Evolutionary conservation across 73 alveolate genomes (phyloP), one percentile per base, ranked within the genome.

Genomic region (Paramecium bursaria): DNA sequence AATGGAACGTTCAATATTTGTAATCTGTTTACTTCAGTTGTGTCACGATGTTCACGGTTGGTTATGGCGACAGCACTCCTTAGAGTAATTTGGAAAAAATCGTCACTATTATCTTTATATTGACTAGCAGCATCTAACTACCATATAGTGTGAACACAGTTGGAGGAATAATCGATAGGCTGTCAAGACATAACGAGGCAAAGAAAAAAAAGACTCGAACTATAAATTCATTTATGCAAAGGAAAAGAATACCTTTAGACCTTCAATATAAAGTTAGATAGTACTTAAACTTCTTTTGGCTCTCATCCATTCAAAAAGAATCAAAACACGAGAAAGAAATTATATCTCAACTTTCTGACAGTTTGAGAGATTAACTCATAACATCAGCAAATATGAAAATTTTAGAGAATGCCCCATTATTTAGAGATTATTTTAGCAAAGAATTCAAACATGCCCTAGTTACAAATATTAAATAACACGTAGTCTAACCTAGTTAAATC

Each of bases 121-220:
- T 90, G 29, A 49, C 74, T 9, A 95, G 97, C 0, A 88, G 98
- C 75, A 91, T 92, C 10, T 50, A 88, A 23, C 92, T 94, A 44
- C 97, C 97, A 29, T 94, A 92, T 47, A 80, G 89, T 22, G 95
- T 94, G 1, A 95, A 95, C 14, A 52, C 88, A 2, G 87, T 90
- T 0, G 94, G 94, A 33, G 75, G 87, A 1, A 31, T 90, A 21
- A 46, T 90, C 31, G 35, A 75, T 35, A 54, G 82, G 31, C 50
- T 82, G 14, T 85, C 79, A 22, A 87, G 86, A 10, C 73, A 86
- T 39, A 88, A 61, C 4, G 47, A 86, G 1, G 91, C 88, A 14
- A 86, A 85, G 22, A 77, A 77, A 77, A 90, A 86, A 57, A 92
- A 91, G 54, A 21, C 73, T 48, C 50, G 75, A 48, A 86, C 60